Evolutionary conservation across 2,329 filamentous ascomycete genomes (phyloP).

Genomic region (Hypoxylon sp.): DNA sequence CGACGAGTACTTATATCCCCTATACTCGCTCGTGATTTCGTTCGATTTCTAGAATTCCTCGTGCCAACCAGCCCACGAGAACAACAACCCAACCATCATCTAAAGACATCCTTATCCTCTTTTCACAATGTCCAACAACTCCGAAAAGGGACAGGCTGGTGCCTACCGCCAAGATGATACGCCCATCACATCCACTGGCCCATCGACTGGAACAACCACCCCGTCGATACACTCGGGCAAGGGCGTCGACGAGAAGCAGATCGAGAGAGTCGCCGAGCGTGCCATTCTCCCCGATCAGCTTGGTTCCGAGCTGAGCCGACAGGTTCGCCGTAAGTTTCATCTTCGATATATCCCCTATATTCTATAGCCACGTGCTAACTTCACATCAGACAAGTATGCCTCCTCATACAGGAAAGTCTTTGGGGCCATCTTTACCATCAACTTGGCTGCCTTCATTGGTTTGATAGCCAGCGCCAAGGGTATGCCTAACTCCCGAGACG

Average conservation of each 20-base stretch:
- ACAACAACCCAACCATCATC: conserved; percentile 25
- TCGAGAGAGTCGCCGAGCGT: conserved; percentile 34
- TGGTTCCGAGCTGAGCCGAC: conserved; percentile 43
- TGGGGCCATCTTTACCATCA: conserved; percentile 63
- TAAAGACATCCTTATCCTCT: conserved; percentile 35
- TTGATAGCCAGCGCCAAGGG: conserved; percentile 53
- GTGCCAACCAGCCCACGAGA: conserved; percentile 38
- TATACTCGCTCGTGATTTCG: conserved; percentile 13
- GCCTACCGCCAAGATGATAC: conserved; percentile 30
- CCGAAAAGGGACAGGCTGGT: conserved; percentile 39
- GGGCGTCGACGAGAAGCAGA: conserved; percentile 36
- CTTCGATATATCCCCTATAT: not conserved
- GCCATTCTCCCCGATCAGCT: conserved; percentile 44
- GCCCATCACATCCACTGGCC: conserved; percentile 31
- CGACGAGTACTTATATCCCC: conserved; percentile 37
- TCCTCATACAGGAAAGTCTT: conserved; percentile 66
- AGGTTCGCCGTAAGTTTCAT: conserved; percentile 44
- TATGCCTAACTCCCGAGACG: conserved; percentile 52
- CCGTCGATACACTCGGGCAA: conserved; percentile 41
- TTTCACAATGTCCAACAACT: conserved; percentile 40
- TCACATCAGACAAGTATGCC: conserved; percentile 45
- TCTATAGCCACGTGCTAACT: conserved; percentile 20
- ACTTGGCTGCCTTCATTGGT: conserved; percentile 61
- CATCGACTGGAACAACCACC: conserved; percentile 41
- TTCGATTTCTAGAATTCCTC: conserved; percentile 28